Percentiles rank a stretch among this genome's conserved stretches.
Evolutionary conservation across 495 filamentous ascomycete species (phyloP).

Genomic region (Recurvomyces mirabilis): DNA sequence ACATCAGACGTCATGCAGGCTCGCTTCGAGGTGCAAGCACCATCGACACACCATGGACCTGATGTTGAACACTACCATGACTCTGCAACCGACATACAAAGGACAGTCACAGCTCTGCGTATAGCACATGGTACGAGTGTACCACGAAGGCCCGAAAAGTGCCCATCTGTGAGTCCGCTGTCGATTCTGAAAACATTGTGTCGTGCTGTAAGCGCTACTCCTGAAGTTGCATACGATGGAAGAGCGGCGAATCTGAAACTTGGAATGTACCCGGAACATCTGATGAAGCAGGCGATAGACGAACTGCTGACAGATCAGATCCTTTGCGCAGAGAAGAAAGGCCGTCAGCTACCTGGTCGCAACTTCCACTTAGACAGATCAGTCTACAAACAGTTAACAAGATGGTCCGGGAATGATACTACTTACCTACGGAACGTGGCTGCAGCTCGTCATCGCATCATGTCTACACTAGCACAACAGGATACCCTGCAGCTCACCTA

Average conservation of each 20-base stretch:
- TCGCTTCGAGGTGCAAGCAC: neutral
- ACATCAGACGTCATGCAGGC: neutral
- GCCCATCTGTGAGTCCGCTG: constrained; percentile 20
- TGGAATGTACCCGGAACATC: constrained; percentile 27
- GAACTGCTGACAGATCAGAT: constrained; percentile 49
- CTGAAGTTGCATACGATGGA: constrained; percentile 38
- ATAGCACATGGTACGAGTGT: neutral
- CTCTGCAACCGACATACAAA: neutral
- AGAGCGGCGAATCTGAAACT: constrained; percentile 37
- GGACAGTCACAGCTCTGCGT: neutral
- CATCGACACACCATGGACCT: neutral
- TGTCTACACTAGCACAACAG: constrained; percentile 26
- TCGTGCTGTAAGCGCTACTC: constrained; percentile 45
- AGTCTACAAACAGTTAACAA: constrained; percentile 20
- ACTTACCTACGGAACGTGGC: constrained; percentile 30
- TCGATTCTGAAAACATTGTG: constrained; percentile 43
- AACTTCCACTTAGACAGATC: constrained; percentile 28
- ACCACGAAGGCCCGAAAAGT: constrained; percentile 1
- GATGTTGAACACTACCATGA: neutral
- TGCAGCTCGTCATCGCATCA: constrained; percentile 35
- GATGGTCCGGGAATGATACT: constrained; percentile 27
- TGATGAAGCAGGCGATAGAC: constrained; percentile 46
- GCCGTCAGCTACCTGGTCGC: constrained; percentile 41
- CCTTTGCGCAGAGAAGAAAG: constrained; percentile 45
- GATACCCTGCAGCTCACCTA: constrained; percentile 24